A percentile compares a stretch with the other conserved stretches of the same genome.
These are phyloP conservation scores for Perilla frutescens DNA, from an alignment of 257 asterid genomes.

Conservation along the genomic window DNA sequence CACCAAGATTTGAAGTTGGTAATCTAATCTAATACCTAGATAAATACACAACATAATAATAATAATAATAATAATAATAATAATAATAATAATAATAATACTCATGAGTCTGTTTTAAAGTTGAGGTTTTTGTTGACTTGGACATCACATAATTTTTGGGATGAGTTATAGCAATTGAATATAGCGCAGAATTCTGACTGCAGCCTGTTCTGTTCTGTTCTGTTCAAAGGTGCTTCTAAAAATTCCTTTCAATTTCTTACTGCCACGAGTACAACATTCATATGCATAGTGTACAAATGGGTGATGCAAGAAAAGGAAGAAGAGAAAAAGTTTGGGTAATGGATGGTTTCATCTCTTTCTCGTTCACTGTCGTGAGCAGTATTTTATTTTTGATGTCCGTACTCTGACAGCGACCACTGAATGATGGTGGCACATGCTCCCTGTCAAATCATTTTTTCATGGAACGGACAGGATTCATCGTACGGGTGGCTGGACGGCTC, in stretches of 20 bases:
- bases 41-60: too few relatives aligned
- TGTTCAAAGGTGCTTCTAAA: background rate
- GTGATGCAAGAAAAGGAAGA: background rate
- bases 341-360: conserved; percentile 25
- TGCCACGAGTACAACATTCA: conserved; percentile 29
- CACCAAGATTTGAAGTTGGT: too few relatives aligned
- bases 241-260: conserved; percentile 4
- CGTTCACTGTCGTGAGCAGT: conserved; percentile 50
- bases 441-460: conserved; percentile 72
- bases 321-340: conserved; percentile 29
- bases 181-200: background rate
- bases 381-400: conserved; percentile 65
- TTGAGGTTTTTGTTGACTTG: background rate
- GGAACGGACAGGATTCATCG: conserved; percentile 60
- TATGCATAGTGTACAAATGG: conserved; percentile 30
- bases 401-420: conserved; percentile 96
- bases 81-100: too few relatives aligned
- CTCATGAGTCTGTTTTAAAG: too few relatives aligned
- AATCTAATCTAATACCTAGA: too few relatives aligned
- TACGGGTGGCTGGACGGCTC: conserved; percentile 59
- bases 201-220: background rate
- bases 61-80: too few relatives aligned
- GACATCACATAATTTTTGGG: background rate
- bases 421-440: conserved; percentile 98
- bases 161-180: background rate